A percentile compares a stretch with the other conserved stretches of the same genome.
phyloP scores from a whole-genome alignment of 2,329 filamentous ascomycete genomes.

The Pseudocercospora musae region DNA sequence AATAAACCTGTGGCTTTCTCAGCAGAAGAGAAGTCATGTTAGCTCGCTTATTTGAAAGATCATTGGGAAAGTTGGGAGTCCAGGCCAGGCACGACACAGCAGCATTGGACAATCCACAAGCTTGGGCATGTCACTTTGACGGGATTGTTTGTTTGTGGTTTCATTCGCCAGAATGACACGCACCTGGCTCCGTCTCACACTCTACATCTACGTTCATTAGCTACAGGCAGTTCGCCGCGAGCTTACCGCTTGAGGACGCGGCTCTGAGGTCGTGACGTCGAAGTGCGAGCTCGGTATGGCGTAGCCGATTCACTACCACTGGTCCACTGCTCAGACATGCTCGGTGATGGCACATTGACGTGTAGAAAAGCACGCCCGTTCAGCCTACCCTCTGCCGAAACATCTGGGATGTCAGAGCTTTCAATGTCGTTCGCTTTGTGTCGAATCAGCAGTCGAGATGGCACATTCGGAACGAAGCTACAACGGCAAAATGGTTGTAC shows the following conservation, averaged over 20 bases:
- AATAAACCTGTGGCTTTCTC: too few species aligned
- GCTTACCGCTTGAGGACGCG: background rate
- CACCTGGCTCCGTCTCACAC: background rate
- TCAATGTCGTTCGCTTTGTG: background rate
- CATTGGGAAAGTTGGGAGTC: too few species aligned
- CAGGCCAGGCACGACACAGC: too few species aligned
- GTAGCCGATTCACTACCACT: background rate
- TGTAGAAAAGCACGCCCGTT: background rate
- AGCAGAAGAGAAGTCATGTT: too few species aligned
- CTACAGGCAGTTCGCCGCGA: background rate
- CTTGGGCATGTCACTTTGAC: too few species aligned
- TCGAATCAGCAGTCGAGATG: background rate
- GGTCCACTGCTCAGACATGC: background rate
- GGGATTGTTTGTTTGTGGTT: too few species aligned
- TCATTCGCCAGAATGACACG: background rate
- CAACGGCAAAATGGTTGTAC: background rate
- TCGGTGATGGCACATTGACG: slow-evolving; percentile 2
- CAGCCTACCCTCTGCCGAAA: background rate
- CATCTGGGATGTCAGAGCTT: background rate
- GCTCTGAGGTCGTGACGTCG: background rate
- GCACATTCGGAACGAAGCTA: background rate
- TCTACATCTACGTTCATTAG: background rate
- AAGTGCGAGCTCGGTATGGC: background rate
- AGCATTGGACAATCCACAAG: too few species aligned
- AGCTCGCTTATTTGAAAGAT: too few species aligned